These are phyloP conservation scores for Aphanomyces euteiches DNA, from an alignment of 352 stramenopile species.

Conservation along the genomic window DNA sequence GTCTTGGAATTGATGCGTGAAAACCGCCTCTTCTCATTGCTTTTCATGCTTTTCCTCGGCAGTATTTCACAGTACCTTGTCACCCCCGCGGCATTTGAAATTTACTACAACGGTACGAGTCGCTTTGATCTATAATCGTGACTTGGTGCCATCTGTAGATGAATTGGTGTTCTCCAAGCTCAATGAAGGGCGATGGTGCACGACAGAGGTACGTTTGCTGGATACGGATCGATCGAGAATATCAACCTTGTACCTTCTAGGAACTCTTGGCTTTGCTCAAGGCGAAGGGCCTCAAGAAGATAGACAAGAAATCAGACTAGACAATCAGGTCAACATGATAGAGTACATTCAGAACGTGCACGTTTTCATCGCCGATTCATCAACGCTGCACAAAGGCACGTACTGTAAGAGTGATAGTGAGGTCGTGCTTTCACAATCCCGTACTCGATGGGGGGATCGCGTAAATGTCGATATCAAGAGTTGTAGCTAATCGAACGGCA, in stretches of 20 bases:
- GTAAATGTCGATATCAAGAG: too few relatives aligned
- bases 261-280: not conserved
- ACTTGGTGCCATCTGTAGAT: slow-evolving; percentile 2
- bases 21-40: not conserved
- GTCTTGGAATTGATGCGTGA: not conserved
- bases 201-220: not conserved
- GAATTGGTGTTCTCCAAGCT: slow-evolving; percentile 8
- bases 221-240: not conserved
- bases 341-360: too few relatives aligned
- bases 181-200: not conserved
- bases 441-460: too few relatives aligned
- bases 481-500: too few relatives aligned
- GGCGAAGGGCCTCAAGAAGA: slow-evolving; percentile 4
- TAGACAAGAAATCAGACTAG: not conserved
- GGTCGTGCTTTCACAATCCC: too few relatives aligned
- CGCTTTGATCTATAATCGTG: not conserved
- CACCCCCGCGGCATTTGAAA: not conserved
- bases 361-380: too few relatives aligned
- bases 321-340: not conserved
- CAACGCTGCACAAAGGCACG: too few relatives aligned
- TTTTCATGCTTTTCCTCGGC: not conserved
- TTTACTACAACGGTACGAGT: slow-evolving; percentile 14
- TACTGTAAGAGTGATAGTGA: too few relatives aligned
- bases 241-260: not conserved
- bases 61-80: slow-evolving; percentile 4